These are phyloP conservation scores for Pestalotiopsis fici DNA, from an alignment of 2,329 filamentous ascomycete species.

Conservation along the genomic window DNA sequence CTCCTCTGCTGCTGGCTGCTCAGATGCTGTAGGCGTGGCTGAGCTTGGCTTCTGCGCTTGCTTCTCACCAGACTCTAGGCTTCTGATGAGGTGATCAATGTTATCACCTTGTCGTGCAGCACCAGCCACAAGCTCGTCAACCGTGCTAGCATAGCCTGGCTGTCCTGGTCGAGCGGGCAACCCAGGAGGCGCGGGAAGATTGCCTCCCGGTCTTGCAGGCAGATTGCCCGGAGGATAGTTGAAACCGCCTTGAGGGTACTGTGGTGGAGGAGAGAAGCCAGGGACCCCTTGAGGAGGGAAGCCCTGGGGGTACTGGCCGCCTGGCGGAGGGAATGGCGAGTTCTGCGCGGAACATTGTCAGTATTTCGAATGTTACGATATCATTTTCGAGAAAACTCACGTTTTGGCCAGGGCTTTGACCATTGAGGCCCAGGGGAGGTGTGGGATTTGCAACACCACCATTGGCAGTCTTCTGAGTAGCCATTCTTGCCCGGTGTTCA, in stretches of 20 bases:
- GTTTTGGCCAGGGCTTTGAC: constrained; percentile 51
- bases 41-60: constrained; percentile 40
- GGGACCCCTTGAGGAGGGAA: constrained; percentile 39
- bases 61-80: constrained; percentile 63
- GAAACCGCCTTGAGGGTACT: constrained; percentile 31
- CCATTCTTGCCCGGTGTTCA: constrained; percentile 71
- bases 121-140: constrained; percentile 49
- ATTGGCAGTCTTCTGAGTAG: constrained; percentile 54
- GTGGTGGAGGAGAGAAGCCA: constrained; percentile 34
- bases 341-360: constrained; percentile 24
- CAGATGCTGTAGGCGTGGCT: constrained; percentile 12
- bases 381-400: constrained; percentile 23
- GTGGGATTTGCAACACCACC: constrained; percentile 52
- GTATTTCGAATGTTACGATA: background rate
- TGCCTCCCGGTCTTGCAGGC: constrained; percentile 46
- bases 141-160: constrained; percentile 34
- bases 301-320: constrained; percentile 31
- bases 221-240: constrained; percentile 42
- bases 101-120: constrained; percentile 54
- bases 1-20: constrained; percentile 47
- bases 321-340: constrained; percentile 45
- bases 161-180: constrained; percentile 45
- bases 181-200: constrained; percentile 38
- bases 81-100: constrained; percentile 66
- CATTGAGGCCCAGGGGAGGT: constrained; percentile 45